Percentiles rank a stretch among this genome's conserved stretches.
Conservation (phyloP, 306 rosid genomes). For the Geum urbanum region DNA sequence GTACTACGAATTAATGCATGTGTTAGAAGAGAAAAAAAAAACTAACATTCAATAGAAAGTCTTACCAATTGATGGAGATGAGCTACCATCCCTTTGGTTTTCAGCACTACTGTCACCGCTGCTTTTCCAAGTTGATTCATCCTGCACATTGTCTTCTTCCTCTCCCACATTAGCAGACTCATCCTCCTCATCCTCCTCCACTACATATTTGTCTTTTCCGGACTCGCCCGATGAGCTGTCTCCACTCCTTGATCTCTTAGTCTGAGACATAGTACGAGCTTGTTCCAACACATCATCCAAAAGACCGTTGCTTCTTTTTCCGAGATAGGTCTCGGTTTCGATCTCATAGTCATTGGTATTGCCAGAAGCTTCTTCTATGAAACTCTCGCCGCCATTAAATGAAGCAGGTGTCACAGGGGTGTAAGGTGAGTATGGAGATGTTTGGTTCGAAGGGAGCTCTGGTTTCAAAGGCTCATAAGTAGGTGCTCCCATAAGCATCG, state of each 20-base stretch:
- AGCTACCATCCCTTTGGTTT: slow-evolving; percentile 38
- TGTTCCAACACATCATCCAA: slow-evolving; percentile 53
- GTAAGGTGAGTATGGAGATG: slow-evolving; percentile 25
- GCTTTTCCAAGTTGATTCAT: slow-evolving; percentile 31
- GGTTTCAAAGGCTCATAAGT: slow-evolving; percentile 27
- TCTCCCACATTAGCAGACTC: slow-evolving; percentile 1
- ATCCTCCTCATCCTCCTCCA: slow-evolving; percentile 4
- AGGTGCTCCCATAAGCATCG: slow-evolving; percentile 24
- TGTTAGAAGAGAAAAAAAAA: no score
- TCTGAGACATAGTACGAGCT: slow-evolving; percentile 35
- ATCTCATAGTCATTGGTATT: slow-evolving; percentile 17
- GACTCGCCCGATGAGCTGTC: slow-evolving; percentile 18
- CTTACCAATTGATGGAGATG: slow-evolving; percentile 47
- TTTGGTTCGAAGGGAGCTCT: slow-evolving; percentile 62
- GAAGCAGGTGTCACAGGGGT: slow-evolving; percentile 41
- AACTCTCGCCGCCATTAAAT: slow-evolving; percentile 32
- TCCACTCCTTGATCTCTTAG: slow-evolving; percentile 26
- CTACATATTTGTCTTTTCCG: slow-evolving; percentile 33
- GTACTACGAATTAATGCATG: no score
- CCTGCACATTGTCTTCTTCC: slow-evolving; percentile 20
- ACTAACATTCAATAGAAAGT: no score
- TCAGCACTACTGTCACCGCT: slow-evolving; percentile 20
- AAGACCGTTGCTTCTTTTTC: slow-evolving; percentile 44
- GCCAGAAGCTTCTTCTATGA: slow-evolving; percentile 31
- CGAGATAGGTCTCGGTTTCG: slow-evolving; percentile 21